These are phyloP conservation scores for Syzygium malaccense DNA, from an alignment of 441 rosid genomes.

Conservation along the genomic window DNA sequence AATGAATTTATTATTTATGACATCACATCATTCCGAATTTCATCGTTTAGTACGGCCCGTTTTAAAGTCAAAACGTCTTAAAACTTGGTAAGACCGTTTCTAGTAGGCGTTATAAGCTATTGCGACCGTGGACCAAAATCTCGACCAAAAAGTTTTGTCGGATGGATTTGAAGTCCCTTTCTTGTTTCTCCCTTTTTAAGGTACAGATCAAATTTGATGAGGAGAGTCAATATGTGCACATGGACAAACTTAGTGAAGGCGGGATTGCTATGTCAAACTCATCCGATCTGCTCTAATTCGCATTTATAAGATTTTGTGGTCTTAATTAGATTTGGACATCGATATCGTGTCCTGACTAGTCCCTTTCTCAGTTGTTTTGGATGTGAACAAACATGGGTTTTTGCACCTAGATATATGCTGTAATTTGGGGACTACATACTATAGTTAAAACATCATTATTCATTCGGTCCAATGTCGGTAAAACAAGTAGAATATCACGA, in stretches of 20 bases:
- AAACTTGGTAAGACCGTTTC: rapidly evolving
- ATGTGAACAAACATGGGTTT: neutral
- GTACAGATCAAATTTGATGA: neutral
- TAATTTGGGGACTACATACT: neutral
- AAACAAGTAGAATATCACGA: neutral
- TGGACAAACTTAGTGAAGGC: neutral
- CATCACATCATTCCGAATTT: neutral
- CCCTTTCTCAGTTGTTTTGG: neutral
- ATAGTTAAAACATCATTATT: neutral
- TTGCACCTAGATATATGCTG: neutral
- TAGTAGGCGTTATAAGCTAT: rapidly evolving
- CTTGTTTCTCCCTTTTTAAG: neutral
- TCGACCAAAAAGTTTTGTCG: neutral
- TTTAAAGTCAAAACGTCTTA: neutral
- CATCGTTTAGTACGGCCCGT: rapidly evolving
- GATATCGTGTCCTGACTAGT: neutral
- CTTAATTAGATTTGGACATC: neutral
- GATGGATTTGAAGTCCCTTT: rapidly evolving
- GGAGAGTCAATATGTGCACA: neutral
- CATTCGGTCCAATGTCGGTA: neutral
- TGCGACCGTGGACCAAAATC: rapidly evolving
- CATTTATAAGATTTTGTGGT: neutral
- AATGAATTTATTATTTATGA: neutral
- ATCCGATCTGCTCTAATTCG: neutral
- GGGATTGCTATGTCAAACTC: neutral